Evolutionary conservation across 495 filamentous ascomycete genomes (phyloP), one percentile per base, ranked within the genome.

Genomic region (Penicillium bovifimosum): DNA sequence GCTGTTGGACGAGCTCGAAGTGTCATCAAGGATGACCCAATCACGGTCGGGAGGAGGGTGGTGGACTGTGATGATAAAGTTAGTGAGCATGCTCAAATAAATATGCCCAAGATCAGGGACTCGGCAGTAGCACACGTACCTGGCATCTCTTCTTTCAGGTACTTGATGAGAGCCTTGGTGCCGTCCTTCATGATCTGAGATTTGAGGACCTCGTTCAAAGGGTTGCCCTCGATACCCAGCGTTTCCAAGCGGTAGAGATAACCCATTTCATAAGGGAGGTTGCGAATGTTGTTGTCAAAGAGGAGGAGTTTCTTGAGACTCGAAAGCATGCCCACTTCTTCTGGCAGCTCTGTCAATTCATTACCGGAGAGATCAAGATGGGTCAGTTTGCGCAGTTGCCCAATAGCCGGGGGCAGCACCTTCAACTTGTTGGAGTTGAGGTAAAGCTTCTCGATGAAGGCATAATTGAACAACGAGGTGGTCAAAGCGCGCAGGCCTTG

Each of bases 311-410:
- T 80, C 63, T 85, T 85, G 43, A 99, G 73, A 55, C 87, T 89
- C 35, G 89, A 88, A 53, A 96, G 86, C 91, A 97, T 97, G 56
- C 93, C 95, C 45, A 97, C 82, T 76, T 99, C 92, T 14, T 87
- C 82, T 6, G 93, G 93, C 7, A 99, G 75, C 61, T 87, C 85
- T 7, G 76, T 80, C 18, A 99, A 74, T 14, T 90, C 79, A 61
- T 99, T 99, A 65, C 86, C 80, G 0, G 95, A 96, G 5, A 91
- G 76, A 68, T 99, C 91, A 24, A 99, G 80, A 55, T 86, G 79
- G 13, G 76, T 85, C 42, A 99, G 72, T 39, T 84, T 80, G 52
- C 90, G 82, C 48, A 99, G 76, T 55, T 83, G 76, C 18, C 93
- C 90, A 65, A 99, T 87, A 6, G 83, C 72, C 20, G 86, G 65